phyloP scores from a whole-genome alignment of 2,329 filamentous ascomycete genomes.

The Esteya vermicola region DNA sequence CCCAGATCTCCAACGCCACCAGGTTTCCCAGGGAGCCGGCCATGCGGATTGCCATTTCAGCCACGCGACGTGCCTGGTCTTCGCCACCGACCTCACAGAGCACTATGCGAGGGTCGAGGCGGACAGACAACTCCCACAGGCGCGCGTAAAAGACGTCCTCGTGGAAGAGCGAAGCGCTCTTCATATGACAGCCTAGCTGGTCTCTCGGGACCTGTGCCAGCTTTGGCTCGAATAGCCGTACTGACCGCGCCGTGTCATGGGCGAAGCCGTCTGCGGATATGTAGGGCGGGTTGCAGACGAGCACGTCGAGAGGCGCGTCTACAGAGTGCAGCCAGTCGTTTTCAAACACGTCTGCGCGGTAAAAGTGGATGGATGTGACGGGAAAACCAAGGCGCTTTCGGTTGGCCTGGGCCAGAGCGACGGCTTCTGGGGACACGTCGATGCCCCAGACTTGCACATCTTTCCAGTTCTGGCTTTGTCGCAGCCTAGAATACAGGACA shows the following conservation, averaged over 20 bases:
- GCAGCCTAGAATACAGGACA: constrained; percentile 47
- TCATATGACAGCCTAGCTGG: constrained; percentile 5
- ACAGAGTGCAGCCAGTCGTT: constrained; percentile 19
- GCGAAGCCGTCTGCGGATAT: constrained; percentile 54
- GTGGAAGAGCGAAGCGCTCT: constrained; percentile 1
- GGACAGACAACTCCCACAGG: constrained; percentile 40
- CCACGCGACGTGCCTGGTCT: constrained; percentile 52
- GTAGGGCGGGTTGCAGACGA: constrained; percentile 87
- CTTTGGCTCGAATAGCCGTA: constrained; percentile 68
- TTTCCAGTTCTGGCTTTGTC: constrained; percentile 11
- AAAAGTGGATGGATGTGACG: constrained; percentile 6
- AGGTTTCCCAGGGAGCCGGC: constrained; percentile 9
- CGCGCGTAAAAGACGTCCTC: constrained; percentile 53
- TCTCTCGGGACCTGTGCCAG: constrained; percentile 65
- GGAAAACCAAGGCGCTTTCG: constrained; percentile 31
- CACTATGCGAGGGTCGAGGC: constrained; percentile 37
- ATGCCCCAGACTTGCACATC: constrained; percentile 47
- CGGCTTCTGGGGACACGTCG: constrained; percentile 55
- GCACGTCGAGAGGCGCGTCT: constrained; percentile 34
- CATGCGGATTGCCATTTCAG: constrained; percentile 27
- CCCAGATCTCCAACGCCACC: constrained; percentile 51
- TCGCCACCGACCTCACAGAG: constrained; percentile 61
- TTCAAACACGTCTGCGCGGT: constrained; percentile 28
- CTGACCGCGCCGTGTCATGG: constrained; percentile 53
- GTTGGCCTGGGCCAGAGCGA: constrained; percentile 54